Base-by-base conservation (phyloP, 176 grass and related monocot genomes). In the Aegilops tauschii region DNA sequence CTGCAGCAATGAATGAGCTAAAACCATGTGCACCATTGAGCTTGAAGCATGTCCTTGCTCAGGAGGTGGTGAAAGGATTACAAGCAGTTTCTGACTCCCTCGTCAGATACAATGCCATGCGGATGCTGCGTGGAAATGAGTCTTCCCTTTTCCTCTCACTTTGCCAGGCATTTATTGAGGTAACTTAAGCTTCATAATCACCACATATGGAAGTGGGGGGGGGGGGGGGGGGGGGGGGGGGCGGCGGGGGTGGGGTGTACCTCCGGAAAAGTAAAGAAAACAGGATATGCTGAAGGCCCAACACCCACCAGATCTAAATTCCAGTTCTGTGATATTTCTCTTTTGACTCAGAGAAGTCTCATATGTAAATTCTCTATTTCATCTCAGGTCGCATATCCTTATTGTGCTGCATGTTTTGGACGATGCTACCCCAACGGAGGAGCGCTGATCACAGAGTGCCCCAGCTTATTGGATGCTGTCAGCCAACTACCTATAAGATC, bases 71-170 rank as follows among this genome's bases (percentile, higher is more conserved):
- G 50, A 92, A 90, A 83, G 94, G 83, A 71, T 70, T 99, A 76
- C 90, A 94, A 78, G 92, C 90, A 37, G 90, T 99, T 68, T 97
- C 97, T 67, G 91, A 97, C 32, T 99, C 97, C 79, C 87, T 99
- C 80, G 85, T 99, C 13, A 93, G 92, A 93, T 99, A 99, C 83
- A 99, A 97, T 79, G 94, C 97, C 52, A 94, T 97, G 93, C 82
- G 92, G 61, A 94, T 99, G 85, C 88, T 99, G 17, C 90, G 92
- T 28, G 94, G 94, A 29, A 99, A 99, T 9, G 97, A 99, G 40
- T 99, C 97, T 0, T 80, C 92, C 31, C 92, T 99, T 70, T 97
- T 99, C 82, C 92, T 90, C 69, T 90, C 97, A 79, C 92, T 99
- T 79, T 97, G 97, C 90, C 92, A 94, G 32, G 87, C 87, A 63